Evolutionary conservation across 495 filamentous ascomycete species (phyloP).

Genomic region (Halenospora varia): DNA sequence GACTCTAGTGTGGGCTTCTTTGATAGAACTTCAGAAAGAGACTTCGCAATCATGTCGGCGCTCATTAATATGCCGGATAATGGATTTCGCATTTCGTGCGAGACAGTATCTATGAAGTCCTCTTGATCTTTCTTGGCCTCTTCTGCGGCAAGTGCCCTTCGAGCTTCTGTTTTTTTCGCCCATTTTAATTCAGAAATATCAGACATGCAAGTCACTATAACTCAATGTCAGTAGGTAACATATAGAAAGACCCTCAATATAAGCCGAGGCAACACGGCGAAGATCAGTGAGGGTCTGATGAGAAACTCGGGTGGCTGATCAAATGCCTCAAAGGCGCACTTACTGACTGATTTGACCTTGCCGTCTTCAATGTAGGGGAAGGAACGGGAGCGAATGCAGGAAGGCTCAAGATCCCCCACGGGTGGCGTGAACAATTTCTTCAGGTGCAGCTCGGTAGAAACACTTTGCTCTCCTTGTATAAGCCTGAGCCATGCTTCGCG

Average conservation of each 20-base stretch:
- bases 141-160: conserved; percentile 23
- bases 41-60: conserved; percentile 58
- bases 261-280: too few relatives aligned
- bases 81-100: conserved; percentile 72
- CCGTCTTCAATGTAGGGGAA: conserved; percentile 5
- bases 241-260: too few relatives aligned
- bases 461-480: neutral
- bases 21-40: conserved; percentile 32
- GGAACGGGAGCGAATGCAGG: conserved; percentile 2
- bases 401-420: conserved; percentile 15
- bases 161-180: conserved; percentile 32
- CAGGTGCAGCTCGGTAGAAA: conserved; percentile 13
- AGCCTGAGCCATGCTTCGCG: conserved; percentile 9
- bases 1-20: neutral
- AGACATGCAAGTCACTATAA: conserved; percentile 11
- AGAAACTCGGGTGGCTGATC: too few relatives aligned
- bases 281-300: too few relatives aligned
- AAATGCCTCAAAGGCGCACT: neutral
- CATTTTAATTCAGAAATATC: conserved; percentile 49
- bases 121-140: conserved; percentile 54
- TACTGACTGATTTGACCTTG: conserved; percentile 8
- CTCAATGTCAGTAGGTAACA: too few relatives aligned
- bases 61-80: conserved; percentile 66
- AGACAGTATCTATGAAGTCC: conserved; percentile 74
- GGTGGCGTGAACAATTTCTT: conserved; percentile 12